phyloP scores from a whole-genome alignment of 2,329 filamentous ascomycete genomes.

The Fusarium xylarioides region DNA sequence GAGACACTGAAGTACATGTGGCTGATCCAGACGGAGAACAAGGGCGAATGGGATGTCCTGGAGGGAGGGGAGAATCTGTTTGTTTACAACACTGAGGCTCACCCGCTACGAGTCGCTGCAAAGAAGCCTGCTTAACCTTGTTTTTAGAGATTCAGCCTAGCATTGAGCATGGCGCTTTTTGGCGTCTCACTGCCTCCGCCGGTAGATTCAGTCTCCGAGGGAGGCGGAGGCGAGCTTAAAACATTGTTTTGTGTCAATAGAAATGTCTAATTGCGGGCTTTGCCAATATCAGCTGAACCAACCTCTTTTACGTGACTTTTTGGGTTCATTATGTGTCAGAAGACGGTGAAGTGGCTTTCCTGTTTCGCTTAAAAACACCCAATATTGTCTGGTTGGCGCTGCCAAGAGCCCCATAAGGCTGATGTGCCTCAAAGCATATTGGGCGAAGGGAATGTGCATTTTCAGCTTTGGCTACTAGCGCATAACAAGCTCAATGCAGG shows the following conservation, averaged over 20 bases:
- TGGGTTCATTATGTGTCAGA: neutral
- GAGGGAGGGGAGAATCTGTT: conserved; percentile 49
- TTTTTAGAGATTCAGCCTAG: conserved; percentile 13
- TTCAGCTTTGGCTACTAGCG: conserved; percentile 11
- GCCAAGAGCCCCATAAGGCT: conserved; percentile 6
- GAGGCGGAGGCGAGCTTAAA: neutral
- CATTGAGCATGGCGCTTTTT: neutral
- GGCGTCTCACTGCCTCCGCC: neutral
- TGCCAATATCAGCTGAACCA: neutral
- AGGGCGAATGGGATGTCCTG: conserved; percentile 37
- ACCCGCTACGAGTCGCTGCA: conserved; percentile 51
- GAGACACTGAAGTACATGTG: conserved; percentile 79
- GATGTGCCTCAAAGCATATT: neutral
- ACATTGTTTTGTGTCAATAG: neutral
- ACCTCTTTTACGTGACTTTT: neutral
- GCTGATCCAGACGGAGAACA: conserved; percentile 63
- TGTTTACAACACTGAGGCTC: conserved; percentile 66
- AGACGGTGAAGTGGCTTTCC: neutral
- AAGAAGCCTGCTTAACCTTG: conserved; percentile 18
- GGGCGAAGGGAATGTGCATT: neutral
- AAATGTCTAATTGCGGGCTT: neutral
- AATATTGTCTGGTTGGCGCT: neutral
- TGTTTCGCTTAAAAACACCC: neutral
- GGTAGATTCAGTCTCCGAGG: neutral
- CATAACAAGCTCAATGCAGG: neutral